Base-by-base conservation (phyloP, 2,329 filamentous ascomycete genomes). In the Xylariaceae sp. region DNA sequence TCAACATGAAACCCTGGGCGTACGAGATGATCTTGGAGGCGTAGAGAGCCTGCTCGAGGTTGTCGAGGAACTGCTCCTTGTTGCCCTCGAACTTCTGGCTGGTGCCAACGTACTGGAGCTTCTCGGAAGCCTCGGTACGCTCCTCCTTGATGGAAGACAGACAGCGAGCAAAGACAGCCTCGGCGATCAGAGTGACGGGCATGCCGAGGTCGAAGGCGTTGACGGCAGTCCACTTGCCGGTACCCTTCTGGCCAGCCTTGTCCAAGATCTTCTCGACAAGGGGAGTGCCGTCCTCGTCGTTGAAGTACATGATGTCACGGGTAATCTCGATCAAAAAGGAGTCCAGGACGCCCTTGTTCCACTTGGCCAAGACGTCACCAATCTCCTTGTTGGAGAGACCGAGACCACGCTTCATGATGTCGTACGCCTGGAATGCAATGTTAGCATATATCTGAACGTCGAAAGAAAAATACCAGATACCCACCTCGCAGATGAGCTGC, bases 1-100 rank as follows among this genome's bases (percentile, higher is more conserved):
- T 97, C 70, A 99, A 84, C 93, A 97, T 97, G 85, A 99, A 99
- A 72, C 94, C 94, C 80, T 99, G 94, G 62, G 94, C 91, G 73
- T 99, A 99, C 17, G 94, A 99, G 77, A 99, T 97, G 73, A 99
- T 99, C 89, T 99, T 99, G 70, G 93, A 97, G 63, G 94, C 94
- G 72, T 99, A 99, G 57, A 99, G 86, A 63, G 93, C 94, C 82
- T 99, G 94, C 83, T 99, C 94, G 47, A 99, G 89, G 75, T 99
- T 92, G 64, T 90, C 89, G 64, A 99, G 86, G 84, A 97, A 96
- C 74, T 91, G 83, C 74, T 90, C 80, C 83, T 89, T 91, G 84
- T 97, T 84, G 65, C 94, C 94, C 66, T 88, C 82, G 75, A 97
- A 97, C 67, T 83, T 85, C 70, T 82, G 88, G 67, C 75, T 80